Evolutionary conservation across 1,139 yeast genomes (phyloP), one percentile per base, ranked within the genome.

Genomic region (Candida smagusa): DNA sequence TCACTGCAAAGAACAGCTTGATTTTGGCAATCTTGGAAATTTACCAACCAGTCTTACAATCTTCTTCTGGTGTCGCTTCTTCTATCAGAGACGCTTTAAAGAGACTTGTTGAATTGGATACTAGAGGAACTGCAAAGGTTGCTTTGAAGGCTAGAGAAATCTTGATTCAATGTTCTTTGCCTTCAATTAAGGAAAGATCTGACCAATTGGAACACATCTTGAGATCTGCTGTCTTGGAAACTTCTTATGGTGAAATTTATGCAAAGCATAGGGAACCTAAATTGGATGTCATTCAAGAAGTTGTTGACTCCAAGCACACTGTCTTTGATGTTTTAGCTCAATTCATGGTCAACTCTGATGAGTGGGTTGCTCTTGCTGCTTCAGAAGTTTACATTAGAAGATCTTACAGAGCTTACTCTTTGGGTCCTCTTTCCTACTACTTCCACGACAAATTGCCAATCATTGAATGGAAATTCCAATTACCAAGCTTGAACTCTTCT

Each of bases 81-180:
- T 72, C 79, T 43, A 76, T 92, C 56, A 80, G 87, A 50, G 78
- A 75, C 19, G 74, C 87, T 8, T 76, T 92, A 65, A 84, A 81
- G 64, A 73, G 78, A 43, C 71, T 94, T 50, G 96, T 89, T 40
- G 94, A 86, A 59, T 74, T 92, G 50, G 97, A 90, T 54, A 76
- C 92, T 28, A 84, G 96, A 59, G 79, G 87, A 11, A 81, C 96
- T 34, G 92, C 95, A 25, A 92, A 90, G 72, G 97, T 92, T 38
- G 87, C 96, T n/a, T 74, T 92, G 57, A 89, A 88, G 63, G 97
- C 97, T 1, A 82, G 97, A 62, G 99, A 94, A 67, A 85, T 92
- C 46, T 78, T 92, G 55, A 92, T 92, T 53, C 96, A 90, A 71
- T 90, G 97, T 60, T 88, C 97, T 30, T 74, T 92, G 65, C 98